Evolutionary conservation across 1,284 basidiomycete genomes (phyloP).

Genomic region (Cutaneotrichosporon dermatis): DNA sequence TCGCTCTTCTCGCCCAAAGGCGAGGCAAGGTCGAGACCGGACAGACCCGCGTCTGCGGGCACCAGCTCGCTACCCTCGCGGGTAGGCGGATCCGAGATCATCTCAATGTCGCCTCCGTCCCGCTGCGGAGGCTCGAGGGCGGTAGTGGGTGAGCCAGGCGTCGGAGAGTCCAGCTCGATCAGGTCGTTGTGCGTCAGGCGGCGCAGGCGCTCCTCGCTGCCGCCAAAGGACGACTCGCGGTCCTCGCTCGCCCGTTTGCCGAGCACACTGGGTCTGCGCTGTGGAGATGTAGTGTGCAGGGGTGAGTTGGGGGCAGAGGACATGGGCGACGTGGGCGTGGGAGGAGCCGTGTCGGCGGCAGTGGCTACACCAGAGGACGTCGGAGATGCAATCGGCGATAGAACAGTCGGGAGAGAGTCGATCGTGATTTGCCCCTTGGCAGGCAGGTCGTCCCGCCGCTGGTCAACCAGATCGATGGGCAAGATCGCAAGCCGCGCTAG

Average conservation of each 20-base stretch:
- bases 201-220: constrained; percentile 22
- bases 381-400: constrained; percentile 21
- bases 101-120: not conserved
- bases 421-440: constrained; percentile 11
- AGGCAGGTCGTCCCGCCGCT: constrained; percentile 17
- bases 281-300: not conserved
- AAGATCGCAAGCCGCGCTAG: constrained; percentile 47
- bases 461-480: constrained; percentile 16
- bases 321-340: not conserved
- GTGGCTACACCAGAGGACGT: constrained; percentile 31
- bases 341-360: constrained; percentile 17
- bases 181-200: constrained; percentile 4
- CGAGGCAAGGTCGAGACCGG: constrained; percentile 15
- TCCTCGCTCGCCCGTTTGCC: constrained; percentile 43
- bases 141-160: not conserved
- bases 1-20: not conserved
- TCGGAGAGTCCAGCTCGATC: constrained; percentile 13
- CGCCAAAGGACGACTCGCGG: constrained; percentile 33
- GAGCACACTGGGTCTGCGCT: constrained; percentile 18
- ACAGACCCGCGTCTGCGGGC: constrained; percentile 6
- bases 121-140: too few species aligned
- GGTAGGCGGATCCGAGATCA: not conserved
- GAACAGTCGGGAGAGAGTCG: constrained; percentile 9
- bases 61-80: constrained; percentile 15
- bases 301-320: constrained; percentile 5